A percentile compares a stretch with the other conserved stretches of the same genome.
Conservation (phyloP, 2,329 filamentous ascomycete genomes). For the Juglanconis sp. region DNA sequence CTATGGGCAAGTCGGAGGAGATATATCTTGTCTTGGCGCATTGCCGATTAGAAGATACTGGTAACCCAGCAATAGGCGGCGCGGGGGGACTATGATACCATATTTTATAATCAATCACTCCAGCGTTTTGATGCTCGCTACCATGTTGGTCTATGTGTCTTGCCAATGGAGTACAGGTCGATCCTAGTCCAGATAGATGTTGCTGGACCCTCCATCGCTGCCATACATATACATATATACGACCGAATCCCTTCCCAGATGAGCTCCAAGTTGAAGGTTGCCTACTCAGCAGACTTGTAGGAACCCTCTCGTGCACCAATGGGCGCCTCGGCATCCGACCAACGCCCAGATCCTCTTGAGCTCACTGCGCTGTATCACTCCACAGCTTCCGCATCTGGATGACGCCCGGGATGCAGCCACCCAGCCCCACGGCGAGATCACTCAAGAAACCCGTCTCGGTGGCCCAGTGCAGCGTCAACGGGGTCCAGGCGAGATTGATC, state of each 20-base stretch:
- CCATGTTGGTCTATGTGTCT: background rate
- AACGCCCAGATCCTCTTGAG: background rate
- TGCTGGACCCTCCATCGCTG: too few species aligned
- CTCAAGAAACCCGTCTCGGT: conserved; percentile 56
- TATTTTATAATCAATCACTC: background rate
- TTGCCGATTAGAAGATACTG: background rate
- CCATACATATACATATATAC: too few species aligned
- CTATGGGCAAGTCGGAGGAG: background rate
- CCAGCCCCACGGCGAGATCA: conserved; percentile 37
- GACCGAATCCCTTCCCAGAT: too few species aligned
- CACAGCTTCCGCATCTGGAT: conserved; percentile 45
- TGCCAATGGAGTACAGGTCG: too few species aligned
- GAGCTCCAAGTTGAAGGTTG: too few species aligned
- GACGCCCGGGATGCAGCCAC: conserved; percentile 43
- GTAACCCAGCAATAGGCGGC: background rate
- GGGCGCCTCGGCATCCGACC: too few species aligned
- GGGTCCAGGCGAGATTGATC: conserved; percentile 73
- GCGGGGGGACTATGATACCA: background rate
- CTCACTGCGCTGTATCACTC: conserved; percentile 32
- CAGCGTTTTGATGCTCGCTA: background rate
- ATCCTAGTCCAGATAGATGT: too few species aligned
- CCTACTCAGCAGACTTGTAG: too few species aligned
- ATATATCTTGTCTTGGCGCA: background rate
- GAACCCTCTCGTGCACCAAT: too few species aligned
- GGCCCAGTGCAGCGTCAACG: conserved; percentile 82